These are phyloP conservation scores for Pseudogymnoascus pannorum DNA, from an alignment of 2,329 filamentous ascomycete genomes.

Conservation along the genomic window DNA sequence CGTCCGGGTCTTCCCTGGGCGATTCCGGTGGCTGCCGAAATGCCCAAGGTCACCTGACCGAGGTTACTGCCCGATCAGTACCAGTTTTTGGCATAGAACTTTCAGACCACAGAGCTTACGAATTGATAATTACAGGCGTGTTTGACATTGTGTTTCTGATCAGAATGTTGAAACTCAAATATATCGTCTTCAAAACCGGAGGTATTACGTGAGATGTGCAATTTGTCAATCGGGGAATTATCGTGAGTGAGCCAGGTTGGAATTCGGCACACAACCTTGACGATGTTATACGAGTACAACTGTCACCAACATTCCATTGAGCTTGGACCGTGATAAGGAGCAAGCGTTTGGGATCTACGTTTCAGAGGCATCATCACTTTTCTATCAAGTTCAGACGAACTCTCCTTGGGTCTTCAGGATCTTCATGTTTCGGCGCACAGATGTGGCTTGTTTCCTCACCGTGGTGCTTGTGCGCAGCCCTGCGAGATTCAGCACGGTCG, in stretches of 20 bases:
- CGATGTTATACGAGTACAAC: background rate
- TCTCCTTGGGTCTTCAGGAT: background rate
- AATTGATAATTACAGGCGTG: background rate
- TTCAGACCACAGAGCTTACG: background rate
- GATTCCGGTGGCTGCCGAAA: background rate
- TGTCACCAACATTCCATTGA: background rate
- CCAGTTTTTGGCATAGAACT: background rate
- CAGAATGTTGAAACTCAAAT: background rate
- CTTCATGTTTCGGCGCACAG: background rate
- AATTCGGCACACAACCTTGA: background rate
- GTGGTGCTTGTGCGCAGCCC: background rate
- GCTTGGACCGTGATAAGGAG: background rate
- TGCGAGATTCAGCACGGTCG: background rate
- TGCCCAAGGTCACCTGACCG: background rate
- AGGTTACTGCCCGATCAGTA: background rate
- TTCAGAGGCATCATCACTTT: background rate
- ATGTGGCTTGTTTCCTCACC: background rate
- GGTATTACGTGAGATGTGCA: background rate
- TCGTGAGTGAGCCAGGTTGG: background rate
- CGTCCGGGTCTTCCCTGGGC: background rate
- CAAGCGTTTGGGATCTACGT: background rate
- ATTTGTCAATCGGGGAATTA: background rate
- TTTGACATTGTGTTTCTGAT: background rate
- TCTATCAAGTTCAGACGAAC: slow-evolving; percentile 5
- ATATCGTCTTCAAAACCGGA: background rate